Evolutionary conservation across 257 asterid genomes (phyloP).

Genomic region (Ligustrum vulgare): DNA sequence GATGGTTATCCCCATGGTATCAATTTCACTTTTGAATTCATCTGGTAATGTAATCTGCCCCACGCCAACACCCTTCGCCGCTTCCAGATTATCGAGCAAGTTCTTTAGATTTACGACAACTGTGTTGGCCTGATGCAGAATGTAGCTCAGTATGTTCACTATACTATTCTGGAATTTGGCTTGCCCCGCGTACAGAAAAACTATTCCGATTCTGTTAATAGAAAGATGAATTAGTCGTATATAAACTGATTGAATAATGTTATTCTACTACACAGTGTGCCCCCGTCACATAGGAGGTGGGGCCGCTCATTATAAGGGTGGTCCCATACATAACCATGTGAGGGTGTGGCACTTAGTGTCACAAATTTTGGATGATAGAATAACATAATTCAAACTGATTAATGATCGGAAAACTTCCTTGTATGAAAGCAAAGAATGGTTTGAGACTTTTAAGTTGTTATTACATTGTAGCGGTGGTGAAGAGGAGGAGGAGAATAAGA

Average conservation of each 20-base stretch:
- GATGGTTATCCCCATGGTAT: not conserved
- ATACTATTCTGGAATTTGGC: constrained; percentile 36
- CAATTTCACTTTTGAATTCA: constrained; percentile 14
- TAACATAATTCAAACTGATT: too few relatives aligned
- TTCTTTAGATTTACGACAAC: constrained; percentile 27
- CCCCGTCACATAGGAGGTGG: too few relatives aligned
- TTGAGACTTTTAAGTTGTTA: not conserved
- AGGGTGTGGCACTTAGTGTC: too few relatives aligned
- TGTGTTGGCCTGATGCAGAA: constrained; percentile 29
- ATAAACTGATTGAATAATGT: not conserved
- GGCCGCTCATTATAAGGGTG: too few relatives aligned
- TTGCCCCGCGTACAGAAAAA: constrained; percentile 26
- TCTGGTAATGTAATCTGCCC: constrained; percentile 17
- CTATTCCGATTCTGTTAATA: constrained; percentile 21
- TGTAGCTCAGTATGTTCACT: constrained; percentile 23
- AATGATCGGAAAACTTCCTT: not conserved
- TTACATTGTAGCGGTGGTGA: constrained; percentile 31
- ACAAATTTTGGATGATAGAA: too few relatives aligned
- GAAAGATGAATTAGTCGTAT: not conserved
- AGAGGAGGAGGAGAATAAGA: constrained; percentile 22
- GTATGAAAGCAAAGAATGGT: too few relatives aligned
- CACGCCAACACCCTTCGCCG: constrained; percentile 30
- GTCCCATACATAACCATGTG: too few relatives aligned
- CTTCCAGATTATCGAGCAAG: constrained; percentile 23
- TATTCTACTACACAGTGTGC: too few relatives aligned